Conservation (phyloP, 2,329 filamentous ascomycete genomes). For the Orbilia javanica region DNA sequence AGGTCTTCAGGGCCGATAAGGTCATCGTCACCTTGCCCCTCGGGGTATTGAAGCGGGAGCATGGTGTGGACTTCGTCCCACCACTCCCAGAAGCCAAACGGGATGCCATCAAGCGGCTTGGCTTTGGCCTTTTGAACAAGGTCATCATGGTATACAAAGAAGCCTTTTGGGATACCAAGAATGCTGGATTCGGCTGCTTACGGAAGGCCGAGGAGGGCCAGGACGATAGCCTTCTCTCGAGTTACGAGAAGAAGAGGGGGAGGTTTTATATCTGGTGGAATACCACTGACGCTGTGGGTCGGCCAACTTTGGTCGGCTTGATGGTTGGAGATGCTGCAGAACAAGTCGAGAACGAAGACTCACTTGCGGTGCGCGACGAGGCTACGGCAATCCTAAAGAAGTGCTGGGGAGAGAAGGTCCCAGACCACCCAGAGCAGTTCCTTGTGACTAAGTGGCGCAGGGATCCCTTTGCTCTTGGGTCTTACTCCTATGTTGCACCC, state of each 20-base stretch:
- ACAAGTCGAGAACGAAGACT: conserved; percentile 81
- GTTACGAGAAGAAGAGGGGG: conserved; percentile 60
- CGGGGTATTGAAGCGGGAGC: conserved; percentile 84
- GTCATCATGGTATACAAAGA: conserved; percentile 89
- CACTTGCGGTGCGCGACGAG: conserved; percentile 81
- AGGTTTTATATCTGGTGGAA: conserved; percentile 99
- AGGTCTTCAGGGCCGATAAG: conserved; percentile 83
- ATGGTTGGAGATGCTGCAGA: conserved; percentile 97
- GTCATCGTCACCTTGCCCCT: conserved; percentile 92
- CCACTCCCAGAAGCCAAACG: conserved; percentile 88
- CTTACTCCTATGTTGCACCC: conserved; percentile 92
- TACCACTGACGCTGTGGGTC: conserved; percentile 86
- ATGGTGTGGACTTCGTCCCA: conserved; percentile 85
- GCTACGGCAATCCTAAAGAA: conserved; percentile 82
- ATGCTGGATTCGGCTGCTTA: conserved; percentile 94
- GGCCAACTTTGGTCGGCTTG: conserved; percentile 79
- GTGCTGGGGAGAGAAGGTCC: conserved; percentile 75
- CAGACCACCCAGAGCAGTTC: conserved; percentile 84
- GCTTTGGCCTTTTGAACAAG: conserved; percentile 95
- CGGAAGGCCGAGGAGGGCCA: conserved; percentile 72
- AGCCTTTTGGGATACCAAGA: conserved; percentile 88
- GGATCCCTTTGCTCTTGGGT: conserved; percentile 90
- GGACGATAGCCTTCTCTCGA: conserved; percentile 59
- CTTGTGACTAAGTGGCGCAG: conserved; percentile 93
- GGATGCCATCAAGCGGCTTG: conserved; percentile 83